A percentile compares a stretch with the other conserved stretches of the same genome.
phyloP scores from a whole-genome alignment of 2,329 filamentous ascomycete genomes.

The Xylogone sp. region DNA sequence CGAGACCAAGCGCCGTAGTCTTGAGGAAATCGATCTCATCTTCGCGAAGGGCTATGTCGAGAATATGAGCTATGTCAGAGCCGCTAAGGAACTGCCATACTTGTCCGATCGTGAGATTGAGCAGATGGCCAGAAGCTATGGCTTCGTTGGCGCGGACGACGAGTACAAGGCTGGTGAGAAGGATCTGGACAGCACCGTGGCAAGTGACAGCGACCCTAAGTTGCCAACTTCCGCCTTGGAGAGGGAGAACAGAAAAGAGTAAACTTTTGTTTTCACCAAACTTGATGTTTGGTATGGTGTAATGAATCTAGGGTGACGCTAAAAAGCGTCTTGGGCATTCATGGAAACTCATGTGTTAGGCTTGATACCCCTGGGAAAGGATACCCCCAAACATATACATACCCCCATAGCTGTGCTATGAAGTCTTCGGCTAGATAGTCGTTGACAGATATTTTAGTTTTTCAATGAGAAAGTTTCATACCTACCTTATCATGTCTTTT shows the following conservation, averaged over 20 bases:
- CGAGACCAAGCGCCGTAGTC: slow-evolving; percentile 49
- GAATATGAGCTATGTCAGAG: slow-evolving; percentile 56
- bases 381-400: neutral
- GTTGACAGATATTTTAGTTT: neutral
- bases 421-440: neutral
- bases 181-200: neutral
- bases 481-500: neutral
- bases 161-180: slow-evolving; percentile 18
- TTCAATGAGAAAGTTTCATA: neutral
- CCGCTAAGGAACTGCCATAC: slow-evolving; percentile 52
- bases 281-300: neutral
- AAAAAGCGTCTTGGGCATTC: neutral
- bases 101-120: slow-evolving; percentile 50
- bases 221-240: neutral
- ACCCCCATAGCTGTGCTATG: neutral
- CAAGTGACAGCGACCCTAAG: neutral
- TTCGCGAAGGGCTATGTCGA: slow-evolving; percentile 58
- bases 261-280: neutral
- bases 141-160: slow-evolving; percentile 23
- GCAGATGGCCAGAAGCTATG: slow-evolving; percentile 27
- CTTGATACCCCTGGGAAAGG: neutral
- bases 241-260: neutral
- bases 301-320: neutral
- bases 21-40: slow-evolving; percentile 69
- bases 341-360: neutral